These are phyloP conservation scores for Paracoccidioides lutzii DNA, from an alignment of 2,329 filamentous ascomycete species.

Conservation along the genomic window DNA sequence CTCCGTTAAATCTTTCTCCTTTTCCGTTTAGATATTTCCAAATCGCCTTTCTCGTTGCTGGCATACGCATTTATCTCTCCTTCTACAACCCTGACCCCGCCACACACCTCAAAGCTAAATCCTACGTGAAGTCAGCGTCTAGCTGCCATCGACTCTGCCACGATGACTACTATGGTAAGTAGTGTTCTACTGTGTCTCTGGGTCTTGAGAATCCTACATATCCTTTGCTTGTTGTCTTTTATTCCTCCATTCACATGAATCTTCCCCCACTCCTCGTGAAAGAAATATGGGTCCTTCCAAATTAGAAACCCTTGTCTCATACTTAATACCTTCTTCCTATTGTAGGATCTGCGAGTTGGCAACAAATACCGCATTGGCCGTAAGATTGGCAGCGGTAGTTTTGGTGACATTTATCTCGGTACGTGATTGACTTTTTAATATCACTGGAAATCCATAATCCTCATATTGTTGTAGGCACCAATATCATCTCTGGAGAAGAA, in stretches of 20 bases:
- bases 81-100: neutral
- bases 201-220: neutral
- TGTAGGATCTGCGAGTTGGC: slow-evolving; percentile 90
- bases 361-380: slow-evolving; percentile 99
- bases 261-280: too few species aligned
- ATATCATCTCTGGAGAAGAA: slow-evolving; percentile 98
- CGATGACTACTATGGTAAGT: slow-evolving; percentile 53
- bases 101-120: neutral
- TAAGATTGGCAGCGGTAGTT: slow-evolving; percentile 95
- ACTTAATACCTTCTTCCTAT: neutral
- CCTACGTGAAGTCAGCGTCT: neutral
- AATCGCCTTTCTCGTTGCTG: neutral
- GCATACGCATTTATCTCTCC: neutral
- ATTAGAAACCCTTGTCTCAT: neutral
- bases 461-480: slow-evolving; percentile 53
- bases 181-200: neutral
- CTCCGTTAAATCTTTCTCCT: neutral
- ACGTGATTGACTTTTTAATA: slow-evolving; percentile 21
- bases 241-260: slow-evolving; percentile 1
- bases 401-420: slow-evolving; percentile 95
- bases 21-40: neutral
- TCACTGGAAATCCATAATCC: neutral
- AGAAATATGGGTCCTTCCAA: too few species aligned
- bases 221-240: neutral
- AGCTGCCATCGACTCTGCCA: slow-evolving; percentile 25